phyloP scores from a whole-genome alignment of 495 filamentous ascomycete species.

The Lindgomyces ingoldianus region DNA sequence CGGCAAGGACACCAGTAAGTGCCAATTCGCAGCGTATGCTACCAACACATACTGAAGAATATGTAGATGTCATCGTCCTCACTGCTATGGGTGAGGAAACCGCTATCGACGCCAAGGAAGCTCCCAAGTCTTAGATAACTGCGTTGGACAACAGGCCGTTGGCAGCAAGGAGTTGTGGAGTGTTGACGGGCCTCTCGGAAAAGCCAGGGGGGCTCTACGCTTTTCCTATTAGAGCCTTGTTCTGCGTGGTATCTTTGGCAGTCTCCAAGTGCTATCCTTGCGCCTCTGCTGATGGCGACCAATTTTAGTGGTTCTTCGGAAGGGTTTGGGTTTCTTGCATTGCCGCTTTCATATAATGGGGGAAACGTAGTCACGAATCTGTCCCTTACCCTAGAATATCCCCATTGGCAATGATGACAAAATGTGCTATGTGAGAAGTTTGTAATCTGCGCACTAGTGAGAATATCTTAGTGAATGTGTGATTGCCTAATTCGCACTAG shows the following conservation, averaged over 20 bases:
- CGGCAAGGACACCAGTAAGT: constrained; percentile 83
- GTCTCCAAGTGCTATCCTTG: constrained; percentile 29
- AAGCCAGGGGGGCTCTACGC: constrained; percentile 13
- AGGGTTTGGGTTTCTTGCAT: constrained; percentile 38
- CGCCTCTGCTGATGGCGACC: constrained; percentile 26
- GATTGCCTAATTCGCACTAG: neutral
- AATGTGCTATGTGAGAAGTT: constrained; percentile 2
- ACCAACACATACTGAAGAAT: constrained; percentile 18
- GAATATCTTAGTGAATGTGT: neutral
- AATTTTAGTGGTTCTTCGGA: constrained; percentile 36
- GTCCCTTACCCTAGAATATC: constrained; percentile 20
- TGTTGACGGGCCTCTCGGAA: constrained; percentile 20
- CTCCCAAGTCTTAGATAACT: constrained; percentile 52
- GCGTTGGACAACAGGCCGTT: constrained; percentile 27
- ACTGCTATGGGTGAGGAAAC: constrained; percentile 94
- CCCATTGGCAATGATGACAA: constrained; percentile 29
- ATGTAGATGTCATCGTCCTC: constrained; percentile 80
- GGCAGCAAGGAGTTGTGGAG: constrained; percentile 20
- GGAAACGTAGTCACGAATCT: constrained; percentile 34
- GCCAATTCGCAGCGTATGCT: neutral
- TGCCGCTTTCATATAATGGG: constrained; percentile 33
- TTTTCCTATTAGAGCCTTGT: constrained; percentile 4
- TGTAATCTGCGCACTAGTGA: too few species aligned
- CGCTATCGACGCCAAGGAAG: constrained; percentile 92
- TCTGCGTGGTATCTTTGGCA: constrained; percentile 26